These are phyloP conservation scores for Trametes versicolor DNA, from an alignment of 1,284 basidiomycete species.

Conservation along the genomic window DNA sequence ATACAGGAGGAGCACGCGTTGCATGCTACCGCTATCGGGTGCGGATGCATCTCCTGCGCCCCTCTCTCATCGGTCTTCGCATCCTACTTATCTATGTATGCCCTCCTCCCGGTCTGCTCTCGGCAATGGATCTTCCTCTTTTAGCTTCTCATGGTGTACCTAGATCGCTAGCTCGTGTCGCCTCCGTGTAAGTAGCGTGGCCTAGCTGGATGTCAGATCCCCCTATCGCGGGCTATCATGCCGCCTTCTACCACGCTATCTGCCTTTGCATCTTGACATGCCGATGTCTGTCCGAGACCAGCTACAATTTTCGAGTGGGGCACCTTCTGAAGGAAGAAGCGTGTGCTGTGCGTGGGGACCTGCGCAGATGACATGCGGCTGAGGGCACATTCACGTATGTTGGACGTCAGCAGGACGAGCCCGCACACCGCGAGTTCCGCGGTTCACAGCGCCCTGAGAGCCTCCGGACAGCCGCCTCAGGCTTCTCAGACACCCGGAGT, in stretches of 20 bases:
- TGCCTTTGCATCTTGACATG: conserved; percentile 11
- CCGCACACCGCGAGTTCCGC: not conserved
- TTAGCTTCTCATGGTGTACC: conserved; percentile 8
- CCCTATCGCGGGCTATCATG: conserved; percentile 15
- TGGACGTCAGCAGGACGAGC: conserved; percentile 20
- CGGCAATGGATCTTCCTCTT: conserved; percentile 29
- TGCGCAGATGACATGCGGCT: conserved; percentile 9
- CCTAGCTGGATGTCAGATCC: conserved; percentile 18
- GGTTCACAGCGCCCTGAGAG: not conserved
- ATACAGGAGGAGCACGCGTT: conserved; percentile 20
- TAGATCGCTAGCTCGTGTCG: conserved; percentile 5
- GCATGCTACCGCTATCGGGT: conserved; percentile 12
- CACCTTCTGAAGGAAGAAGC: conserved; percentile 8
- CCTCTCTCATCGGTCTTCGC: conserved; percentile 14
- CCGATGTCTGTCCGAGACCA: conserved; percentile 18
- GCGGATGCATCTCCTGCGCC: conserved; percentile 15
- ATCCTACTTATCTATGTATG: conserved; percentile 31
- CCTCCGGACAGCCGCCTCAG: conserved; percentile 1
- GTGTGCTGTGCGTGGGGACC: conserved; percentile 16
- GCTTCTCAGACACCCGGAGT: conserved; percentile 3
- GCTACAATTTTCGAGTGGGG: conserved; percentile 10
- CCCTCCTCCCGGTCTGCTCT: conserved; percentile 14
- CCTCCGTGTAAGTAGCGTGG: not conserved
- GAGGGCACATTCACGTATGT: conserved; percentile 13
- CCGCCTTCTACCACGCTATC: not conserved